phyloP scores from a whole-genome alignment of 257 asterid genomes.

The Gentiana macrophylla region DNA sequence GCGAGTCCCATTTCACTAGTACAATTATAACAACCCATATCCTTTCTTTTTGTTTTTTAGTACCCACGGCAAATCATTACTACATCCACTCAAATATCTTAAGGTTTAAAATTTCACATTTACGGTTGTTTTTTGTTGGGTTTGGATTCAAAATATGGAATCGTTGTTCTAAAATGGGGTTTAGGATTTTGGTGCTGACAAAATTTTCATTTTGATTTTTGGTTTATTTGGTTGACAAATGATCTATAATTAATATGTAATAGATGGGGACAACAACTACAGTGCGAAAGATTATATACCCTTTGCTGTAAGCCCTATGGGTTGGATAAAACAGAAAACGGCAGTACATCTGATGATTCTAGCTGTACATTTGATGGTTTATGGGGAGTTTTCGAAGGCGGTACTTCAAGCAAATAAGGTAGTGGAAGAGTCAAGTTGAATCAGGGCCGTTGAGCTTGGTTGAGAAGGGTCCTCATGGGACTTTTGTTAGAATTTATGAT shows the following conservation, averaged over 20 bases:
- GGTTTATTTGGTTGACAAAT: conserved; percentile 15
- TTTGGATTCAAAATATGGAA: conserved; percentile 19
- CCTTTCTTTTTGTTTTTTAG: no score
- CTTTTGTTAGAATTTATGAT: conserved; percentile 82
- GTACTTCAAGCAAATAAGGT: conserved; percentile 64
- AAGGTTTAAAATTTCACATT: no score
- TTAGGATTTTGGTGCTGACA: conserved; percentile 19
- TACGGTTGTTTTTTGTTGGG: no score
- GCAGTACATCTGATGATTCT: conserved; percentile 31
- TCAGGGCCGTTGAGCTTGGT: conserved; percentile 60
- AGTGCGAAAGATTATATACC: conserved; percentile 48
- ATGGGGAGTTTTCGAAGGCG: conserved; percentile 84
- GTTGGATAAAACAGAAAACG: conserved; percentile 26
- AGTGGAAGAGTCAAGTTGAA: conserved; percentile 82
- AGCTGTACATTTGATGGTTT: conserved; percentile 44
- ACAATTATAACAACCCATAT: no score
- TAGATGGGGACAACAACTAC: conserved; percentile 57
- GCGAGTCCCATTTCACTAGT: no score
- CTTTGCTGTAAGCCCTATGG: conserved; percentile 62
- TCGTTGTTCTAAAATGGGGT: conserved; percentile 13
- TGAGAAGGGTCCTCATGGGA: conserved; percentile 56
- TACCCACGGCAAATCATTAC: no score
- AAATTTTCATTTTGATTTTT: no score
- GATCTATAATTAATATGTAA: conserved; percentile 26
- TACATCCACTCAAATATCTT: no score